A percentile compares a stretch with the other conserved stretches of the same genome.
phyloP scores from a whole-genome alignment of 1,284 basidiomycete species.

The Stereum hirsutum region DNA sequence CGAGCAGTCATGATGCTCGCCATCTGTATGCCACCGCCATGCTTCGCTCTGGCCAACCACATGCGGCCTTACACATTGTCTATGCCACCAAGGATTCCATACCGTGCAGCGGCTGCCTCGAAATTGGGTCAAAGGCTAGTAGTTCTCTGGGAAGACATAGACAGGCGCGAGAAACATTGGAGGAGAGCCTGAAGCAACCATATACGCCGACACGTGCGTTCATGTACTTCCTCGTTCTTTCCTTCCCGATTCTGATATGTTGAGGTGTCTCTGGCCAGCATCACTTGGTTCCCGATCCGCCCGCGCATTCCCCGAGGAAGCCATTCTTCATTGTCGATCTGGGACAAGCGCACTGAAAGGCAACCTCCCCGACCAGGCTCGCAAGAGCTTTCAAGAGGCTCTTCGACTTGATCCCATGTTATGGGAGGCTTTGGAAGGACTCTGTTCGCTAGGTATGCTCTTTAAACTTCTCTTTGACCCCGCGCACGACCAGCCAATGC shows the following conservation, averaged over 20 bases:
- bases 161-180: constrained; percentile 63
- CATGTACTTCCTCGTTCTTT: constrained; percentile 3
- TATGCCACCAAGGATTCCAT: constrained; percentile 39
- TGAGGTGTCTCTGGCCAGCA: constrained; percentile 24
- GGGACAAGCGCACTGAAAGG: constrained; percentile 67
- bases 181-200: constrained; percentile 43
- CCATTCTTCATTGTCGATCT: constrained; percentile 57
- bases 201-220: constrained; percentile 48
- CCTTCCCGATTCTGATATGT: background rate
- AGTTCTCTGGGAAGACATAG: constrained; percentile 61
- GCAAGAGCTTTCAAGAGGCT: constrained; percentile 63
- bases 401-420: constrained; percentile 71
- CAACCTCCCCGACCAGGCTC: constrained; percentile 66
- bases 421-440: constrained; percentile 91
- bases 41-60: constrained; percentile 63
- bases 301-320: constrained; percentile 53
- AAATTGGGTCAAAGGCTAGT: constrained; percentile 76
- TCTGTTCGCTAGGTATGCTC: constrained; percentile 72
- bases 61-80: constrained; percentile 70
- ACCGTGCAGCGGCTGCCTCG: constrained; percentile 67
- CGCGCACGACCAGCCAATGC: constrained; percentile 9
- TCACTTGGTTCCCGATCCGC: constrained; percentile 41
- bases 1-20: constrained; percentile 68
- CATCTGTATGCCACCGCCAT: constrained; percentile 79
- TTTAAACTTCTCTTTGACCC: background rate